Base-by-base conservation (phyloP, 2,329 filamentous ascomycete species). In the Myriosclerotinia curreyana region DNA sequence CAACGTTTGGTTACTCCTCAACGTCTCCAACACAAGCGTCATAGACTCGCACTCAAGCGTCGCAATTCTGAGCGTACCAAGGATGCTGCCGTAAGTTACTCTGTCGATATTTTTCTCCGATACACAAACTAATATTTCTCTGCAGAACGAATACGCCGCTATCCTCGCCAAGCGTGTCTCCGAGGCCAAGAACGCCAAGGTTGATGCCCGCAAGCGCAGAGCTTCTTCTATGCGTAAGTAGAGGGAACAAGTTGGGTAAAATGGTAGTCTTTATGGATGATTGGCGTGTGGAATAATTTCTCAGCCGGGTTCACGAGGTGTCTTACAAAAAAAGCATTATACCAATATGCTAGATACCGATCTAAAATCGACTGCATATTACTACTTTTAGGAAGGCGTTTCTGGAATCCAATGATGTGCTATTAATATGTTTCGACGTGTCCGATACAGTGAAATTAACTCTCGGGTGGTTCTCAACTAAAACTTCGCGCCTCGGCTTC, bases 11-110 rank as follows among this genome's bases (percentile, higher is more conserved):
- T 99, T 76, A 99, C 95, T 78, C 95, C 95, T 80, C 95, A 98
- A 85, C 95, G 95, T 81, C 92, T 99, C 79, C 95, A 99, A 88
- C 95, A 96, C 90, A 99, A 98, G 91, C 92, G 95, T 78, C 95
- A 98, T 86, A 87, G 93, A 76, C 84, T 96, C 77, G 94, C 95
- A 77, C 90, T 99, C 83, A 99, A 99, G 92, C 92, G 94, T 81
- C 94, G 95, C 82, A 91, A 92, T 79, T 83, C 93, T 77, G 95
- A 99, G 86, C 90, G 93, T 82, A 87, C 92, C 84, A 97, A 97
- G 88, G 95, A 99, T 79, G 94, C 96, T 86, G 95, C 95, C 78
- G 95, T 96, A 92, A 79, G 90, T 87, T 71, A 8, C 14, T 17
- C 28, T 6, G 40, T 22, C 5, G 6, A 5, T 8, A 5, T 22